Base-by-base conservation (phyloP, 345 rosid genomes). In the Mallotus nudiflorus region DNA sequence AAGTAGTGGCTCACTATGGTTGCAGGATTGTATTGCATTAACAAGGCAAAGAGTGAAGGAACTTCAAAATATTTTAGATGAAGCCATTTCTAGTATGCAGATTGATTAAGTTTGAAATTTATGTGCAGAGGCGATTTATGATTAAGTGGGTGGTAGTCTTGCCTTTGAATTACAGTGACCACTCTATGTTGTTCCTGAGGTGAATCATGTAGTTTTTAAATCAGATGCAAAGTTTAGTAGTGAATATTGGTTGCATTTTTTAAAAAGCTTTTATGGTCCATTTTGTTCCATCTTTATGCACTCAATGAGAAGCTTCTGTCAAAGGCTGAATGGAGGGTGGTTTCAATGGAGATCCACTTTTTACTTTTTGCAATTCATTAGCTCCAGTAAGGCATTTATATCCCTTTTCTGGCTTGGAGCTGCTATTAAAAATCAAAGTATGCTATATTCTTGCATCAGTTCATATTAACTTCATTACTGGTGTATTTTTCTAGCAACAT, bases 1-100 rank as follows among this genome's bases (percentile, higher is more conserved):
- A 35, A 48, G 59, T 59, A 29, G 56, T 44, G 65, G 46, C 25
- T 35, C 61, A 31, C 16, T 62, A 15, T 70, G 65, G 64, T 65
- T 85, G 85, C 86, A 88, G 93, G 89, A 83, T 59, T 86, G 90
- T 61, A 72, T 88, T 55, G 86, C 85, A 65, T 62, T 86, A 71
- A 85, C 93, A 14, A 78, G 82, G 78, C 89, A 86, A 67, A 88
- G 91, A 68, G 80, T 77, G 52, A 82, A 75, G 71, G 89, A 88
- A 77, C 84, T 88, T 53, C 70, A 70, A 53, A 48, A 68, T 44
- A 82, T 86, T 64, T 75, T 88, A 63, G 89, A 85, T 15, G 88
- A 86, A 65, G 85, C 86, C 52, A 68, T 82, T 75, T 82, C 88
- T 31, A 82, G 83, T 6, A 86, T 85, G 89, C 89, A 85, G 74